Percentiles rank a stretch among this genome's conserved stretches.
Conservation (phyloP, 768 basidiomycete genomes). For the Tricholoma sp. region DNA sequence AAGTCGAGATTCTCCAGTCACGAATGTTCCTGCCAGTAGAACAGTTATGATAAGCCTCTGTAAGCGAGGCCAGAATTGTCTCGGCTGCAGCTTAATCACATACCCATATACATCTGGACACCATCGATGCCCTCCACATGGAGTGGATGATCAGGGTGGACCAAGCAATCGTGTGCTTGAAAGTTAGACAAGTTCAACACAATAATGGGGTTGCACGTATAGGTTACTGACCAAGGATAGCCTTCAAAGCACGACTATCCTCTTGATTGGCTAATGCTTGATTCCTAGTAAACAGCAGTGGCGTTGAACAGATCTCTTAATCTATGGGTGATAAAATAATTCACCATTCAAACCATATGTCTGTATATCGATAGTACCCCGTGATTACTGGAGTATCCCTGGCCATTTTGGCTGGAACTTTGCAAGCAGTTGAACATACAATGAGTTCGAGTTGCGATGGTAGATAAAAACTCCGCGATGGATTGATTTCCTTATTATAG, state of each 20-base stretch:
- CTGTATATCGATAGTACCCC: slow-evolving; percentile 81
- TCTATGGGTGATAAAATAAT: background rate
- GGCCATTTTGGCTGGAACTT: slow-evolving; percentile 14
- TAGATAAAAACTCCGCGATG: background rate
- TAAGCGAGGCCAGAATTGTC: slow-evolving; percentile 6
- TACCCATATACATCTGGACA: slow-evolving; percentile 67
- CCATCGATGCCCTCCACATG: slow-evolving; percentile 59
- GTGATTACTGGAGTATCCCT: slow-evolving; percentile 42
- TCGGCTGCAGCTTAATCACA: background rate
- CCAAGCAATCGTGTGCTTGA: slow-evolving; percentile 59
- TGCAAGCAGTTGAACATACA: background rate
- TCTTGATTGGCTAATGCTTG: slow-evolving; percentile 50
- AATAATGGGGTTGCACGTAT: background rate
- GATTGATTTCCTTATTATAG: background rate
- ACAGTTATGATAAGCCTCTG: background rate
- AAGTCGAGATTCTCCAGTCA: slow-evolving; percentile 70
- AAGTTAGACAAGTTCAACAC: background rate
- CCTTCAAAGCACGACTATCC: slow-evolving; percentile 61
- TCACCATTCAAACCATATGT: slow-evolving; percentile 81
- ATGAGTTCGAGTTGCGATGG: background rate
- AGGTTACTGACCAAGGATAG: slow-evolving; percentile 42
- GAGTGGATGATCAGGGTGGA: slow-evolving; percentile 69
- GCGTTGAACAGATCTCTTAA: background rate
- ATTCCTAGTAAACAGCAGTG: slow-evolving; percentile 37
- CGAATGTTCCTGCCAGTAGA: slow-evolving; percentile 48